These are phyloP conservation scores for Thalia dealbata DNA, from an alignment of 176 grass and related monocot species.

Conservation along the genomic window DNA sequence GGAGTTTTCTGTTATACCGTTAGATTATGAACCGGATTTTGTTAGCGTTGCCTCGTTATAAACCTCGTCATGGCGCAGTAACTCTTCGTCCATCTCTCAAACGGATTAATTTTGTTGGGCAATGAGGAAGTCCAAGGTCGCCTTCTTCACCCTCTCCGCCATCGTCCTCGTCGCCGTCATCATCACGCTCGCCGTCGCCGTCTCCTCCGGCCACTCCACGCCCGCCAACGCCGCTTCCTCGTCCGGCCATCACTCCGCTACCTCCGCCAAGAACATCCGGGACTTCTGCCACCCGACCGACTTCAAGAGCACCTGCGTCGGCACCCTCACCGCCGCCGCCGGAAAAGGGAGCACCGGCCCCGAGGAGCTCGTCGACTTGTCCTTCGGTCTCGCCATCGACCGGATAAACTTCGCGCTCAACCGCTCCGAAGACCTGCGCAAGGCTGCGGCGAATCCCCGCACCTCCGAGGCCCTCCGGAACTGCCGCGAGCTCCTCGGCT, in stretches of 20 bases:
- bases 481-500: conserved; percentile 70
- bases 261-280: conserved; percentile 47
- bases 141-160: conserved; percentile 38
- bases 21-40: too few relatives aligned
- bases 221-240: not conserved
- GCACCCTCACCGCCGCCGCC: conserved; percentile 28
- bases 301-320: conserved; percentile 62
- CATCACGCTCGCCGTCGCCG: conserved; percentile 47
- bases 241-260: conserved; percentile 24
- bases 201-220: conserved; percentile 19
- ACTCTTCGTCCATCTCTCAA: not conserved
- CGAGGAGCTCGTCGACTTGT: not conserved
- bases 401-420: conserved; percentile 41
- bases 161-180: conserved; percentile 31
- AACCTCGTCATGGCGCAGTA: too few relatives aligned
- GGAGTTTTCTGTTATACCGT: too few relatives aligned
- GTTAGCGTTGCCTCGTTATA: too few relatives aligned
- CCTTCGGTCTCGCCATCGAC: conserved; percentile 47
- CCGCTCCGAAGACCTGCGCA: conserved; percentile 37
- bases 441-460: conserved; percentile 48
- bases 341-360: conserved; percentile 27
- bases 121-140: conserved; percentile 27
- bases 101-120: too few relatives aligned
- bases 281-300: conserved; percentile 58
- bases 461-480: conserved; percentile 55